These are phyloP conservation scores for Filobasidium floriforme DNA, from an alignment of 768 basidiomycete genomes.

Conservation along the genomic window DNA sequence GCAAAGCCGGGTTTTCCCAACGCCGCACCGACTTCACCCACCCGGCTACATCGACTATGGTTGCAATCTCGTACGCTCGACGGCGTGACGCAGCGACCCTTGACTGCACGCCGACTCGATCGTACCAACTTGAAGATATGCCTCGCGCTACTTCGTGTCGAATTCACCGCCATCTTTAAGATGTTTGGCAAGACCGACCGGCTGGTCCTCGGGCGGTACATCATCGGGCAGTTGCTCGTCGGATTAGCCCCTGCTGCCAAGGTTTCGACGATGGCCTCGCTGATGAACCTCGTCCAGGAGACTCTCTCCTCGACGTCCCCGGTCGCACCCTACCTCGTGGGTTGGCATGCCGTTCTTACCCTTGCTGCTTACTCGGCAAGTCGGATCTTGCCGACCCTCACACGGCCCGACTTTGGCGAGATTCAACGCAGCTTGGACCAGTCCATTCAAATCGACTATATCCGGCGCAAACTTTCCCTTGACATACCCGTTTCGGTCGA, in stretches of 20 bases:
- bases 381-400: not conserved
- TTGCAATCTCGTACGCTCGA: too few relatives aligned
- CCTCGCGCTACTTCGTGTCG: too few relatives aligned
- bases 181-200: too few relatives aligned
- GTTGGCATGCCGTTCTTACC: not conserved
- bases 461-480: slow-evolving; percentile 30
- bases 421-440: not conserved
- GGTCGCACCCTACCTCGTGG: too few relatives aligned
- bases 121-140: too few relatives aligned
- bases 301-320: slow-evolving; percentile 24
- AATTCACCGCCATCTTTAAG: too few relatives aligned
- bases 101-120: too few relatives aligned
- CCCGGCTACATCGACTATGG: too few relatives aligned
- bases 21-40: too few relatives aligned
- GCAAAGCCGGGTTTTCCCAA: too few relatives aligned
- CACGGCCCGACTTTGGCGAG: not conserved
- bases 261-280: slow-evolving; percentile 27
- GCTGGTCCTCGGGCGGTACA: not conserved
- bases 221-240: not conserved
- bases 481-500: slow-evolving; percentile 30
- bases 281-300: slow-evolving; percentile 32
- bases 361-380: not conserved
- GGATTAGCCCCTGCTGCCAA: slow-evolving; percentile 20
- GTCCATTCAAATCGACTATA: slow-evolving; percentile 5
- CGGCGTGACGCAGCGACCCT: too few relatives aligned